Evolutionary conservation across 805 yeast genomes (phyloP).

Genomic region (Monosporozyma siamensis): DNA sequence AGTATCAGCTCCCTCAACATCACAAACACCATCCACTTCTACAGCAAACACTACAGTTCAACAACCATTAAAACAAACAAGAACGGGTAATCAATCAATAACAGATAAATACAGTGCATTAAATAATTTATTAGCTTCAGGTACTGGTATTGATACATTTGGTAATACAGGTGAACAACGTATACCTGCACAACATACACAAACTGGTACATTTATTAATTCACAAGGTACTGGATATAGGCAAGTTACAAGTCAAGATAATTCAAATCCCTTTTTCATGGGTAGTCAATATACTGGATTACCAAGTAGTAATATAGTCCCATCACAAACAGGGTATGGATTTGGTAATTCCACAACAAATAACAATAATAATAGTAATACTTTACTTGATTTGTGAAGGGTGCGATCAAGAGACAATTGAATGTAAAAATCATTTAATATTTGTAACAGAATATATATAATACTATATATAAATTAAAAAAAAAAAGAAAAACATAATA

Average conservation of each 20-base stretch:
- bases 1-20: neutral
- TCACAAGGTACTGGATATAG: constrained; percentile 80
- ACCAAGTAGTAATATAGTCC: constrained; percentile 50
- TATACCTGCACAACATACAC: constrained; percentile 89
- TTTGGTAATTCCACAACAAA: constrained; percentile 71
- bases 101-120: constrained; percentile 59
- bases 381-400: constrained; percentile 8
- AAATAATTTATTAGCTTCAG: constrained; percentile 69
- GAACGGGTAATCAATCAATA: constrained; percentile 48
- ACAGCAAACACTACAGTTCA: constrained; percentile 13
- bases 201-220: constrained; percentile 69
- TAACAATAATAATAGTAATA: constrained; percentile 19
- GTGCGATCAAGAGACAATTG: constrained; percentile 3
- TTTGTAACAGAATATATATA: no score
- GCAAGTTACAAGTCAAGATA: constrained; percentile 33
- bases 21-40: no score
- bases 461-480: no score
- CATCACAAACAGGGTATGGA: constrained; percentile 88
- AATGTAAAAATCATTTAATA: constrained; percentile 2
- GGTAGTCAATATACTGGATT: constrained; percentile 67
- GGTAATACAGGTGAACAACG: constrained; percentile 39
- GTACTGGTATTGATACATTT: constrained; percentile 90
- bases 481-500: no score
- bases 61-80: constrained; percentile 37
- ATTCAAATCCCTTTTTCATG: constrained; percentile 31